These are phyloP conservation scores for Onygena corvina DNA, from an alignment of 2,329 filamentous ascomycete genomes.

Conservation along the genomic window DNA sequence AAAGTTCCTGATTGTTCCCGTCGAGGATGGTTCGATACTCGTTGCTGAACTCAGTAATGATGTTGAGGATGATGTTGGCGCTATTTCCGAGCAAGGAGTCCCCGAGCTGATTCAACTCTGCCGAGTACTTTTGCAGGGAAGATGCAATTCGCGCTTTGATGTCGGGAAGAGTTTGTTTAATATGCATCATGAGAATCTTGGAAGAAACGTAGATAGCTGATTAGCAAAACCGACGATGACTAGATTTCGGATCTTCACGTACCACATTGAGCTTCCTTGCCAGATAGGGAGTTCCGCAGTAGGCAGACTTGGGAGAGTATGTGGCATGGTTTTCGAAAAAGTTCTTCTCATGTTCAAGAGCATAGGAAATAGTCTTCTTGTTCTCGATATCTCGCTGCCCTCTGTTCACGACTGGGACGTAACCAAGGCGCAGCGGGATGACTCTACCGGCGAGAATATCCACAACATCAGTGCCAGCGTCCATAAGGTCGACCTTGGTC, in stretches of 20 bases:
- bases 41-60: slow-evolving; percentile 97
- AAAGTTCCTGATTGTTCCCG: slow-evolving; percentile 91
- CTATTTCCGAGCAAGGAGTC: slow-evolving; percentile 94
- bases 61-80: slow-evolving; percentile 91
- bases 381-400: slow-evolving; percentile 98
- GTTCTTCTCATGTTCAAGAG: slow-evolving; percentile 84
- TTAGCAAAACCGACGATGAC: not conserved
- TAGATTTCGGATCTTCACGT: slow-evolving; percentile 16
- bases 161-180: slow-evolving; percentile 96
- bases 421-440: slow-evolving; percentile 86
- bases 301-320: slow-evolving; percentile 95
- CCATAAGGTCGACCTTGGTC: slow-evolving; percentile 98
- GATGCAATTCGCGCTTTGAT: slow-evolving; percentile 96
- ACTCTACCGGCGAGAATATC: slow-evolving; percentile 96
- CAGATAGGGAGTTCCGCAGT: slow-evolving; percentile 95
- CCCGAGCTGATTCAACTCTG: slow-evolving; percentile 70
- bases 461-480: slow-evolving; percentile 94
- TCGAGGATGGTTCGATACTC: slow-evolving; percentile 95
- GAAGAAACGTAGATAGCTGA: slow-evolving; percentile 6
- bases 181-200: slow-evolving; percentile 98
- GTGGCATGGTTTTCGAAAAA: slow-evolving; percentile 99
- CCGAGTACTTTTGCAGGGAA: slow-evolving; percentile 79
- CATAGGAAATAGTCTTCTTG: slow-evolving; percentile 83
- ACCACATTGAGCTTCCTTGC: slow-evolving; percentile 89
- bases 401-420: slow-evolving; percentile 95